Base-by-base conservation (phyloP, 257 asterid genomes). In the Solanum gandarillasii region DNA sequence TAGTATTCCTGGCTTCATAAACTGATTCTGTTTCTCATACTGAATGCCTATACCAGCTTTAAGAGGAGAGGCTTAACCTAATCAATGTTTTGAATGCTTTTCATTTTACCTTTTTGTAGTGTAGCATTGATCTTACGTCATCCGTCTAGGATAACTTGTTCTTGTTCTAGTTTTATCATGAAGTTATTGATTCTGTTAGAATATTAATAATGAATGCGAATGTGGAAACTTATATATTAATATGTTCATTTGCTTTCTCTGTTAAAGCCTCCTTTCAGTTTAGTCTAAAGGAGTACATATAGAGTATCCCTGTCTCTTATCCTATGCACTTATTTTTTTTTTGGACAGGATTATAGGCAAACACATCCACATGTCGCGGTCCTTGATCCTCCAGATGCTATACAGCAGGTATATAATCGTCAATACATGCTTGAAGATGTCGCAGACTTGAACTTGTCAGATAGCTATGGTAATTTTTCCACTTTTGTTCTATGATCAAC, bases 391-490 rank as follows among this genome's bases (percentile, higher is more conserved):
- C 99, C 99, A 58, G 94, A 93, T 92, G 98, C 98, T 74, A 97
- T 97, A 85, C 94, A 95, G 83, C 96, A 95, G 83, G 94, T 97
- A 31, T 91, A 94, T 86, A 94, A 91, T 89, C 98, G 99, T 9
- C 99, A 97, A 68, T 97, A 94, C 90, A 97, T 95, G 99, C 98
- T 97, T 90, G 96, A 95, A 88, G 98, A 95, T 87, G 99, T 97
- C 60, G 94, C 98, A 71, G 97, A 95, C 92, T 94, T 97, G 90
- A 92, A 95, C 87, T 86, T 97, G 46, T 94, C 98, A 7, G 96
- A 95, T 89, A 87, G 90, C 48, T 93, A 91, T 86, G 98, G 99
- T 95, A 95, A 90, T 55, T 87, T 82, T 70, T 65, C n/a, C 7
- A 7, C 70, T 81, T 82, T 48, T 82, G 68, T 48, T 14, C 11